phyloP scores from a whole-genome alignment of 768 basidiomycete genomes.

The Albatrellus ellisii region DNA sequence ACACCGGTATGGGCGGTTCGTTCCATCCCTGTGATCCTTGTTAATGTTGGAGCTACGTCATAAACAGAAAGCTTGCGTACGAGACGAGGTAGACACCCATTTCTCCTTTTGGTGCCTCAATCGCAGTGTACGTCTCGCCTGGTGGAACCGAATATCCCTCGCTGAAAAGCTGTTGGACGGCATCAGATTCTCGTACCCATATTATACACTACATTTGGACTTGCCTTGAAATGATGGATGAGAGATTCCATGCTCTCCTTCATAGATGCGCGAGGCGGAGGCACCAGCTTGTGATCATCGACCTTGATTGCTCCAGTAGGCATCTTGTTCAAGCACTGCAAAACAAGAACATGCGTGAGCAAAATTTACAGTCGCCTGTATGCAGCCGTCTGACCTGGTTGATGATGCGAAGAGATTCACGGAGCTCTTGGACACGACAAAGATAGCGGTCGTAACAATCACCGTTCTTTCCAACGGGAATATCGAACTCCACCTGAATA shows the following conservation, averaged over 20 bases:
- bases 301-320: conserved; percentile 85
- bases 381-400: conserved; percentile 36
- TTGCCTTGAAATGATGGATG: conserved; percentile 96
- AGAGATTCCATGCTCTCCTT: conserved; percentile 98
- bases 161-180: conserved; percentile 70
- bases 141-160: conserved; percentile 96
- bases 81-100: conserved; percentile 99
- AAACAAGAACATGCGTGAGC: not conserved
- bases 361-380: not conserved
- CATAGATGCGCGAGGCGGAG: conserved; percentile 94
- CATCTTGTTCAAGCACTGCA: conserved; percentile 93
- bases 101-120: conserved; percentile 98
- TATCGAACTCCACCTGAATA: conserved; percentile 81
- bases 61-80: conserved; percentile 27
- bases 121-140: conserved; percentile 92
- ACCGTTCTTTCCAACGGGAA: conserved; percentile 93
- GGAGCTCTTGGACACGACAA: conserved; percentile 96
- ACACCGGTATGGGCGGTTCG: conserved; percentile 93
- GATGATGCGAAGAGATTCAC: conserved; percentile 86
- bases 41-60: conserved; percentile 1
- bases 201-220: not conserved
- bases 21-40: conserved; percentile 64
- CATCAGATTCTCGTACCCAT: conserved; percentile 20
- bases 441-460: conserved; percentile 98
- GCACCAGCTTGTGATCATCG: conserved; percentile 95